These are phyloP conservation scores for Malbranchea cinnamomea DNA, from an alignment of 2,329 filamentous ascomycete species.

Conservation along the genomic window DNA sequence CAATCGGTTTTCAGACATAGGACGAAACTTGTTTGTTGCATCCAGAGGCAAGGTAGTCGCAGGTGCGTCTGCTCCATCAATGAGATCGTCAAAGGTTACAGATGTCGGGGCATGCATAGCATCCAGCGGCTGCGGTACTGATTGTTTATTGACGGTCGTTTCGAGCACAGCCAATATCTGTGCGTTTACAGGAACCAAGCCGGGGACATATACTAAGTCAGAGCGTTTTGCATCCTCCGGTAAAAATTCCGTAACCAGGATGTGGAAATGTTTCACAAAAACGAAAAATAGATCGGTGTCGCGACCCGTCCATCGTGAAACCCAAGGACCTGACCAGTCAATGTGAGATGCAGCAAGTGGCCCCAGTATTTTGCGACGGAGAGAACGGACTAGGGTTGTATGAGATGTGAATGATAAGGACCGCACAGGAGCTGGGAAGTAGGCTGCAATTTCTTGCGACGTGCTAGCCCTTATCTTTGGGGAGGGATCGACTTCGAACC, in stretches of 20 bases:
- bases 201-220: constrained; percentile 55
- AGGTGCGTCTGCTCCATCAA: constrained; percentile 51
- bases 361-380: constrained; percentile 51
- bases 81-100: constrained; percentile 52
- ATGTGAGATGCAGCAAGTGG: constrained; percentile 57
- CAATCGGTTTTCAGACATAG: constrained; percentile 79
- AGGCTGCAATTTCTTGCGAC: constrained; percentile 49
- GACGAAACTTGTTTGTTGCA: constrained; percentile 54
- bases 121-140: constrained; percentile 30
- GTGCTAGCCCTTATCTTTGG: constrained; percentile 28
- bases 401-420: constrained; percentile 49
- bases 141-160: constrained; percentile 66
- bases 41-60: constrained; percentile 48
- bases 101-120: constrained; percentile 33
- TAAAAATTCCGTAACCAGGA: constrained; percentile 60
- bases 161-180: constrained; percentile 69
- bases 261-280: constrained; percentile 77
- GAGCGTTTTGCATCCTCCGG: constrained; percentile 37
- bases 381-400: constrained; percentile 39
- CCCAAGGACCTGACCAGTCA: constrained; percentile 76
- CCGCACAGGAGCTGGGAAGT: constrained; percentile 55
- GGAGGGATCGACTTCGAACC: constrained; percentile 49
- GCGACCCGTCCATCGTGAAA: constrained; percentile 68
- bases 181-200: constrained; percentile 64
- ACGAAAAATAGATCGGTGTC: constrained; percentile 87